A percentile compares a stretch with the other conserved stretches of the same genome.
Evolutionary conservation across 805 yeast species (phyloP).

Genomic region (Candida ulmi): DNA sequence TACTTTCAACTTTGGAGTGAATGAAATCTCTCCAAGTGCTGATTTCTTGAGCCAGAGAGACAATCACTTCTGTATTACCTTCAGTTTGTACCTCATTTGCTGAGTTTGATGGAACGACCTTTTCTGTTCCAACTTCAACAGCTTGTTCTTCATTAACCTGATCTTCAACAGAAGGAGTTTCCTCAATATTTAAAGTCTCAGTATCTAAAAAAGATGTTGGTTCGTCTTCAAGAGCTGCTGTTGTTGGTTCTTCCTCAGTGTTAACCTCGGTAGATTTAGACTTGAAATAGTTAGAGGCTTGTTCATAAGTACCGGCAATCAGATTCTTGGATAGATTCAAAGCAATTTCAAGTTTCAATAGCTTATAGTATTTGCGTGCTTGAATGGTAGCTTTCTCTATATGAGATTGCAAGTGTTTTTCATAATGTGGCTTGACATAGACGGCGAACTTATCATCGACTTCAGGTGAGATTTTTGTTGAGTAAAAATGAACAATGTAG

Average conservation of each 20-base stretch:
- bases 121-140: slow-evolving; percentile 2
- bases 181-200: background rate
- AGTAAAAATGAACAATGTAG: no score
- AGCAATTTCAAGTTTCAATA: background rate
- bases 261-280: slow-evolving; percentile 1
- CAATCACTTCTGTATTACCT: slow-evolving; percentile 7
- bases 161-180: slow-evolving; percentile 8
- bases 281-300: slow-evolving; percentile 11
- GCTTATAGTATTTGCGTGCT: background rate
- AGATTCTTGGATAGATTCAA: slow-evolving; percentile 10
- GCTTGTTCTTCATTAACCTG: slow-evolving; percentile 6
- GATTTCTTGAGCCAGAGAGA: slow-evolving; percentile 29
- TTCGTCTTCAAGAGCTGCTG: background rate
- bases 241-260: background rate
- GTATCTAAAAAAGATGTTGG: background rate
- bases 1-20: slow-evolving; percentile 31
- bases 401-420: slow-evolving; percentile 5
- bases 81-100: slow-evolving; percentile 11
- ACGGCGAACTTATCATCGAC: slow-evolving; percentile 1
- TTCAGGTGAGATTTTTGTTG: background rate
- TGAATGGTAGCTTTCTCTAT: background rate
- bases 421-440: slow-evolving; percentile 3
- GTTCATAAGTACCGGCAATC: slow-evolving; percentile 12
- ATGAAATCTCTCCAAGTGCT: slow-evolving; percentile 31
- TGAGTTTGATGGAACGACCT: slow-evolving; percentile 1